These are phyloP conservation scores for Lycium ferocissimum DNA, from an alignment of 257 asterid species.

Conservation along the genomic window DNA sequence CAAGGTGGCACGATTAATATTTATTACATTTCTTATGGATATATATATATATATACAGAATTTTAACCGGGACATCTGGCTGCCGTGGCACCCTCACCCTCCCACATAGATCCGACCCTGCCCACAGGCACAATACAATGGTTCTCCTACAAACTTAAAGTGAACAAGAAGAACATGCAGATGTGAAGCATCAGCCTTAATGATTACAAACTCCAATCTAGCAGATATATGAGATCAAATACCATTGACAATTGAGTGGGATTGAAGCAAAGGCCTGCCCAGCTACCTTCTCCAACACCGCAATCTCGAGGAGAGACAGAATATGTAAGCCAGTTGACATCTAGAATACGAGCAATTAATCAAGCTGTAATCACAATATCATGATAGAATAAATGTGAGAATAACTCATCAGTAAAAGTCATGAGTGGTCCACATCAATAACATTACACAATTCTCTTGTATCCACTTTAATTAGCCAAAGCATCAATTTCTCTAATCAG, in stretches of 20 bases:
- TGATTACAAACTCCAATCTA: neutral
- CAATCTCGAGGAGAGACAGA: conserved; percentile 80
- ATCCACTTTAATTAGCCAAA: neutral
- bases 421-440: neutral
- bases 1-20: no score
- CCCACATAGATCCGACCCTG: neutral
- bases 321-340: conserved; percentile 65
- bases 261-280: conserved; percentile 92
- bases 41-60: no score
- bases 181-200: neutral
- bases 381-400: neutral
- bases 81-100: no score
- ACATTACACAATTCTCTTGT: neutral
- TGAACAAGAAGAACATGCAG: neutral
- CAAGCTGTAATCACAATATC: conserved; percentile 6
- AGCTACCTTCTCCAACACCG: conserved; percentile 93
- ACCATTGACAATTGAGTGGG: conserved; percentile 85
- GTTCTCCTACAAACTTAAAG: neutral
- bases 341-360: conserved; percentile 41
- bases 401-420: neutral
- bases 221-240: conserved; percentile 34
- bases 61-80: no score
- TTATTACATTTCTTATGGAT: no score
- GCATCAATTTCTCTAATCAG: neutral
- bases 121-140: neutral